Evolutionary conservation across 345 rosid species (phyloP), one percentile per base, ranked within the genome.

Genomic region (Capsella bursapastoris): DNA sequence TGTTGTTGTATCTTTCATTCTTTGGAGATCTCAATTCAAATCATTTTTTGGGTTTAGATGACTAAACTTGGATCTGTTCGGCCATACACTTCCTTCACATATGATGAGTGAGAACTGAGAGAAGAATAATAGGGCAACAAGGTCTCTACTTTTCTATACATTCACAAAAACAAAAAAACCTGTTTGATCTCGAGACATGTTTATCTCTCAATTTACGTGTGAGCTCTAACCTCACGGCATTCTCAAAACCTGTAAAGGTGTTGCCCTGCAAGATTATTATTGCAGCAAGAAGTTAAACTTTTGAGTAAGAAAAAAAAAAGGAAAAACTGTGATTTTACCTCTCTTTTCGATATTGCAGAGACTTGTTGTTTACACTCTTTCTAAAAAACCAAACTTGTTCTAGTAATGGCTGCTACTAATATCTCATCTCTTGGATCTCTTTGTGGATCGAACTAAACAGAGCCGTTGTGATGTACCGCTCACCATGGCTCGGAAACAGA

Each of bases 401-500:
- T 74, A 38, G 61, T 62, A 48, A 37, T 15, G 9, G 25, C 27
- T 61, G 45, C 65, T 41, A 71, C 77, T 71, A 71, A 77, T 59
- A 56, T 66, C 66, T 74, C 96, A 93, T 84, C 57, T 83, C 83
- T 70, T 48, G 87, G 40, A 86, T 97, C 64, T 93, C 93, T 77
- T 84, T 87, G 25, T 84, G 22, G 73, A 88, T 78, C 12, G 93
- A 89, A 68, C 63, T 79, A 78, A 93, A 93, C 73, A 93, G 87
- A 79, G 79, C 86, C 0, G 93, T 87, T 11, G 89, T 74, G 14
- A 93, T 87, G 58, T 93, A 89, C 70, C 97, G 83, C 81, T 93
- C 96, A 0, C 97, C 96, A 77, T 87, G 87, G 85, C 98, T 90
- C 18, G 97, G 97, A 83, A 93, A 93, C 79, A 91, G 78, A 70